Evolutionary conservation across 2,329 filamentous ascomycete genomes (phyloP).

Genomic region (Elsinoe ampelina): DNA sequence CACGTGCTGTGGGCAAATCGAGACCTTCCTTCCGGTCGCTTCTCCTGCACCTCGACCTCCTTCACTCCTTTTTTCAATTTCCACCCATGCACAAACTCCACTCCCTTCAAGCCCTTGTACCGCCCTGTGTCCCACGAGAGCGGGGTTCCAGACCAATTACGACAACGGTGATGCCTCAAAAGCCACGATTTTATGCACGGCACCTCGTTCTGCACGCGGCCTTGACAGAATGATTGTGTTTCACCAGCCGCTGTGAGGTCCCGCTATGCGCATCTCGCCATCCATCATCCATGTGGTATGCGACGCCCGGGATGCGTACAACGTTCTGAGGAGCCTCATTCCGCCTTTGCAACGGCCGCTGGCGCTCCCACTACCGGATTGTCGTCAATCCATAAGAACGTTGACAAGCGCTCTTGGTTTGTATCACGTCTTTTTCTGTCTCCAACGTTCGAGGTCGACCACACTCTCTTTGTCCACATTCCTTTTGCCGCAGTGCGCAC

Average conservation of each 20-base stretch:
- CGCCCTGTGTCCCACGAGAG: neutral
- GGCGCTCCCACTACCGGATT: neutral
- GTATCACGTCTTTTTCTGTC: neutral
- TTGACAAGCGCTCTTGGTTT: slow-evolving; percentile 9
- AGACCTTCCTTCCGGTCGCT: neutral
- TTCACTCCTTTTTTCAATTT: slow-evolving; percentile 8
- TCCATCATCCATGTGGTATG: neutral
- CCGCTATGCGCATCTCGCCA: neutral
- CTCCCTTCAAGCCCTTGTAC: neutral
- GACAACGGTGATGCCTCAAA: neutral
- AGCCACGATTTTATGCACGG: neutral
- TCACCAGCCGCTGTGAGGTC: neutral
- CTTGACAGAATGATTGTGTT: neutral
- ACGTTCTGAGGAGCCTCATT: slow-evolving; percentile 6
- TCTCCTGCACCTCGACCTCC: neutral
- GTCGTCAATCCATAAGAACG: slow-evolving; percentile 11
- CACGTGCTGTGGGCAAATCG: neutral
- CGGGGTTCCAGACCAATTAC: neutral
- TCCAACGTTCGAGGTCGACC: neutral
- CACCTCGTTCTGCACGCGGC: neutral
- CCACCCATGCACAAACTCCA: neutral
- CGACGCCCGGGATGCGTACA: neutral
- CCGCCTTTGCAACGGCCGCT: slow-evolving; percentile 6
- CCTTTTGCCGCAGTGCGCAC: neutral
- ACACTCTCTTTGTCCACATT: slow-evolving; percentile 1